Conservation (phyloP, 2,329 filamentous ascomycete species). For the Neopestalotiopsis sp. region DNA sequence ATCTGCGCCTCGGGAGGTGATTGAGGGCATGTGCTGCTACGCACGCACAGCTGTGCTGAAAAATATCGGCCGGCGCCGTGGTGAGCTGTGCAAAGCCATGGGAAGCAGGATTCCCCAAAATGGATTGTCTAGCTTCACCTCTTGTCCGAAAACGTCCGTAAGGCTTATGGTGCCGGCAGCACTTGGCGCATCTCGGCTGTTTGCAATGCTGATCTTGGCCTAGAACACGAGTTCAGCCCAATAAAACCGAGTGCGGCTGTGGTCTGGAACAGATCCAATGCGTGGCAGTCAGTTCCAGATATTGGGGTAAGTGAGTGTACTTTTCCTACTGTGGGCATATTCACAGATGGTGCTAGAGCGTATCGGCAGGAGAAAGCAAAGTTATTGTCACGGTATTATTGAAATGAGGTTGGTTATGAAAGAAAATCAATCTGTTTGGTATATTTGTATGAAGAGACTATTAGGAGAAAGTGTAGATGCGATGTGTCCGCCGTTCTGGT, state of each 20-base stretch:
- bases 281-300: too few relatives aligned
- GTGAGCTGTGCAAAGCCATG: not conserved
- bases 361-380: too few relatives aligned
- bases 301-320: too few relatives aligned
- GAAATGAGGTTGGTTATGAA: not conserved
- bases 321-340: too few relatives aligned
- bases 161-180: not conserved
- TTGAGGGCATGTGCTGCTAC: not conserved
- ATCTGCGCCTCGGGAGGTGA: not conserved
- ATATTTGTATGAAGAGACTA: not conserved
- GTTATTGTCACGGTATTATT: not conserved
- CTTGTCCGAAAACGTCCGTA: not conserved
- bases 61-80: too few relatives aligned
- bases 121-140: not conserved
- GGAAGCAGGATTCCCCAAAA: not conserved
- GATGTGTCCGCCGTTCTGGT: not conserved
- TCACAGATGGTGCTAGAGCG: too few relatives aligned
- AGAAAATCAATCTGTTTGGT: not conserved
- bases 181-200: not conserved
- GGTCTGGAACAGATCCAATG: too few relatives aligned
- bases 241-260: not conserved
- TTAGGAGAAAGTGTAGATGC: slow-evolving; percentile 4
- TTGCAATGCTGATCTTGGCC: not conserved
- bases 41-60: not conserved
- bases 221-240: not conserved